Evolutionary conservation across 1,284 basidiomycete species (phyloP).

Genomic region (Caloboletus firmus): DNA sequence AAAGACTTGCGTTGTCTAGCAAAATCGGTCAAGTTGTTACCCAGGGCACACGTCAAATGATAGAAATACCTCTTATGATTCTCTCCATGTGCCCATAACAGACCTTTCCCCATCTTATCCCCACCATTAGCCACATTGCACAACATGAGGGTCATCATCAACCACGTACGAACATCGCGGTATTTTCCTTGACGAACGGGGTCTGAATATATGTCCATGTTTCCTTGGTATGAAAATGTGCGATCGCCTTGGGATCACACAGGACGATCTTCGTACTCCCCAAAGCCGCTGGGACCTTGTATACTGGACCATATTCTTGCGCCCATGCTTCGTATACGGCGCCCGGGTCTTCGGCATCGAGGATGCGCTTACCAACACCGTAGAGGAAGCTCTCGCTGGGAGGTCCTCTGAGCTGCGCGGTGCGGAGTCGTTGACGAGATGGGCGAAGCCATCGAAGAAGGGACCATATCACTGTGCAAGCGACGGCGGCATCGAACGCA

Average conservation of each 20-base stretch:
- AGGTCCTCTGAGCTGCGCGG: constrained; percentile 19
- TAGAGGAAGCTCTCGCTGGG: constrained; percentile 13
- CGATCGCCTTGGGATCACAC: constrained; percentile 42
- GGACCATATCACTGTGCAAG: neutral
- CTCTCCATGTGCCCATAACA: constrained; percentile 16
- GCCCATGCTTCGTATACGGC: constrained; percentile 21
- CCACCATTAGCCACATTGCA: neutral
- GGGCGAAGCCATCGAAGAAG: neutral
- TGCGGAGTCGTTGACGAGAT: constrained; percentile 3
- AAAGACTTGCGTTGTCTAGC: constrained; percentile 38
- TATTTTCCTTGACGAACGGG: constrained; percentile 35
- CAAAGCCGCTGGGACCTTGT: constrained; percentile 40
- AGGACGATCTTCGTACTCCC: constrained; percentile 37
- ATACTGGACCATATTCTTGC: constrained; percentile 1
- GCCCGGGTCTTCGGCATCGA: neutral
- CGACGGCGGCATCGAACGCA: neutral
- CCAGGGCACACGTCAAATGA: no score
- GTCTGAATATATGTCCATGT: constrained; percentile 48
- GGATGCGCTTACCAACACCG: constrained; percentile 4
- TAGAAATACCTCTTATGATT: constrained; percentile 12
- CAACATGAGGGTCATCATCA: neutral
- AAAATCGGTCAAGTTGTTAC: neutral
- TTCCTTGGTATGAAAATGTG: constrained; percentile 33
- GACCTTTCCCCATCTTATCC: constrained; percentile 11
- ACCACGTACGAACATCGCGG: constrained; percentile 43